Percentiles rank a stretch among this genome's conserved stretches.
Conservation (phyloP, 257 asterid genomes). For the Solanum chiquidenum region DNA sequence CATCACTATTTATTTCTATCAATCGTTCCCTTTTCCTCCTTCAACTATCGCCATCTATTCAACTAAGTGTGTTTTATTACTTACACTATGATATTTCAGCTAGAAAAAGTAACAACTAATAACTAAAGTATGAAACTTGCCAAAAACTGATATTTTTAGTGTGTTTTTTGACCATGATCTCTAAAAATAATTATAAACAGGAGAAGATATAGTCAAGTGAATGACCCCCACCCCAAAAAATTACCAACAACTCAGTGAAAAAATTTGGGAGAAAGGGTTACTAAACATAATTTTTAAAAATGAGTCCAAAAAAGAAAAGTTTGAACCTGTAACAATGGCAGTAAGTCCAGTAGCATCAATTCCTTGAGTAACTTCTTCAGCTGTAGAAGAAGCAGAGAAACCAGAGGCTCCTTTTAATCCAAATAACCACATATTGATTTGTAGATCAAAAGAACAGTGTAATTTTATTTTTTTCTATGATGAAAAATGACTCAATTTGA, state of each 20-base stretch:
- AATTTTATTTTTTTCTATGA: background rate
- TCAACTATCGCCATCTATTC: background rate
- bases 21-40: background rate
- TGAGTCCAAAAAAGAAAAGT: too few relatives aligned
- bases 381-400: constrained; percentile 45
- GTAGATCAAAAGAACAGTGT: background rate
- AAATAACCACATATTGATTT: constrained; percentile 39
- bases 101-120: background rate
- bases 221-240: background rate
- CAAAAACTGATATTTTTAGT: background rate
- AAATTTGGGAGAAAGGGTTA: background rate
- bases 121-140: background rate
- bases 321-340: constrained; percentile 49
- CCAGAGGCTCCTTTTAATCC: constrained; percentile 50
- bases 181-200: background rate
- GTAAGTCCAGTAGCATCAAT: constrained; percentile 50
- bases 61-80: background rate
- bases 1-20: too few relatives aligned
- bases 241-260: background rate
- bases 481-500: background rate
- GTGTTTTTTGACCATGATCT: background rate
- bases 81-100: background rate
- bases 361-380: constrained; percentile 50
- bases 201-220: background rate
- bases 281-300: background rate